Percentiles rank a stretch among this genome's conserved stretches.
phyloP scores from a whole-genome alignment of 78 protist species.

The Dictyostelium capitatum region DNA sequence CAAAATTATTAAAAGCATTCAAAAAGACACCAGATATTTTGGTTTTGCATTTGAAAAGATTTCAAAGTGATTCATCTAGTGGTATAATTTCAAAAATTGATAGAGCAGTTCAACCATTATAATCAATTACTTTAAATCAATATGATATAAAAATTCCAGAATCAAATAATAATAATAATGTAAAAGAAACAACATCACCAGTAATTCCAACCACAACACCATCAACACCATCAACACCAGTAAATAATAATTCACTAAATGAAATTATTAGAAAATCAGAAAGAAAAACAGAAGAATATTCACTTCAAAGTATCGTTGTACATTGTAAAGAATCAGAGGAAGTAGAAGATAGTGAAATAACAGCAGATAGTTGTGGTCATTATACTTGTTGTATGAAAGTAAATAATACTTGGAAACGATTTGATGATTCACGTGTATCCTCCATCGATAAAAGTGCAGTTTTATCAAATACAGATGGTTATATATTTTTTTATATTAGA shows the following conservation, averaged over 20 bases:
- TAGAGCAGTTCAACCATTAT: neutral
- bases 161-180: slow-evolving; percentile 14
- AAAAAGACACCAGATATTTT: slow-evolving; percentile 19
- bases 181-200: too few relatives aligned
- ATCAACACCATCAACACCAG: too few relatives aligned
- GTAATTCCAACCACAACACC: too few relatives aligned
- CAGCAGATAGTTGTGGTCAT: slow-evolving; percentile 32
- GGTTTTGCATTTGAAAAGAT: slow-evolving; percentile 55
- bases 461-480: neutral
- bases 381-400: slow-evolving; percentile 38
- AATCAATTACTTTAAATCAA: neutral
- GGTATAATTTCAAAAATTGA: neutral
- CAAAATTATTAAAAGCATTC: slow-evolving; percentile 20
- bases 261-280: neutral
- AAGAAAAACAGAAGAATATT: neutral
- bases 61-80: neutral
- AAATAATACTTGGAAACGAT: slow-evolving; percentile 43
- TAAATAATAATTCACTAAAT: too few relatives aligned
- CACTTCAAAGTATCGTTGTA: slow-evolving; percentile 41
- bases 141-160: neutral
- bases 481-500: slow-evolving; percentile 34
- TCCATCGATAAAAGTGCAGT: neutral
- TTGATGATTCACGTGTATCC: slow-evolving; percentile 25
- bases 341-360: too few relatives aligned
- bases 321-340: too few relatives aligned